Conservation (phyloP, 345 rosid species). For the Carallia brachiata region DNA sequence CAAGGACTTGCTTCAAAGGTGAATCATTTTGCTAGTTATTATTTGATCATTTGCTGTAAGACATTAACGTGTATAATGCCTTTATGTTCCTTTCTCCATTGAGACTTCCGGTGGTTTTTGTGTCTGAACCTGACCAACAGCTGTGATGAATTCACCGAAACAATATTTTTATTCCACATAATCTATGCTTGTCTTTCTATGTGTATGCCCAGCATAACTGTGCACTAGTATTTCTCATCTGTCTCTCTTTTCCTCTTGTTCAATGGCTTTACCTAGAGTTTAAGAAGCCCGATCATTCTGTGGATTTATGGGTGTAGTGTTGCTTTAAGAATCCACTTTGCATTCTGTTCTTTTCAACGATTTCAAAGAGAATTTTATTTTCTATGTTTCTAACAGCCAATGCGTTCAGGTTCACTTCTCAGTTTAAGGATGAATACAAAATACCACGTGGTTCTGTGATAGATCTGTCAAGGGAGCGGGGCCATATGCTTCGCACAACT, state of each 20-base stretch:
- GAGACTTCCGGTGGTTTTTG: not conserved
- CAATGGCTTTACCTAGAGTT: not conserved
- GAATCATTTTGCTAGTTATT: conserved; percentile 1
- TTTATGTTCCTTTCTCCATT: not conserved
- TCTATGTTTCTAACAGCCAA: conserved; percentile 1
- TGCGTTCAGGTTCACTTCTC: conserved; percentile 63
- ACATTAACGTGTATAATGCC: not conserved
- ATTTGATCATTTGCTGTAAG: not conserved
- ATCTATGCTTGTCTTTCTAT: not conserved
- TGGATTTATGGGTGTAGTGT: not conserved
- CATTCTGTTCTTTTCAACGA: not conserved
- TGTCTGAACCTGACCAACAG: not conserved
- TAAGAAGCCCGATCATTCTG: not conserved
- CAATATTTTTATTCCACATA: not conserved
- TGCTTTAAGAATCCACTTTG: not conserved
- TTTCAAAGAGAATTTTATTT: not conserved
- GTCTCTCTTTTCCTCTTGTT: not conserved
- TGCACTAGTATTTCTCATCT: not conserved
- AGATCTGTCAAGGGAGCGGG: conserved; percentile 64
- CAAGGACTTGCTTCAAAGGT: conserved; percentile 80
- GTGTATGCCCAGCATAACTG: not conserved
- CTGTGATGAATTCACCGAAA: not conserved
- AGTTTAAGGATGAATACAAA: conserved; percentile 87
- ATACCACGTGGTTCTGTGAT: conserved; percentile 76
- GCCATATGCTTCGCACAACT: conserved; percentile 57